Evolutionary conservation across 2,329 filamentous ascomycete genomes (phyloP).

Genomic region (Paracamarosporium sp.): DNA sequence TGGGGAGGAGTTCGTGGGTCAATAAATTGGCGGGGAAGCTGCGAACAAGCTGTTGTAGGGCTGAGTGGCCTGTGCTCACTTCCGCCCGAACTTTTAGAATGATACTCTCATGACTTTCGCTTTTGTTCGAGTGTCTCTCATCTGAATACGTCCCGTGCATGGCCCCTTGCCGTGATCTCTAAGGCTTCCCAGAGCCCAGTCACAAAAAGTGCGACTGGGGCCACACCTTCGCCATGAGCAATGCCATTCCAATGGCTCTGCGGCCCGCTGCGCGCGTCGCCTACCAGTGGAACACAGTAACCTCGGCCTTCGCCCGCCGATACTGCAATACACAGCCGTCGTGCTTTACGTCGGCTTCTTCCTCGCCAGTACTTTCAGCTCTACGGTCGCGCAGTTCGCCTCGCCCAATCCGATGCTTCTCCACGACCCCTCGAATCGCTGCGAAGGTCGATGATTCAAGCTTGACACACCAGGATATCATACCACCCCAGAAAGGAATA

Average conservation of each 20-base stretch:
- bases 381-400: slow-evolving; percentile 18
- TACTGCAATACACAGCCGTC: slow-evolving; percentile 28
- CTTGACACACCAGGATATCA: slow-evolving; percentile 28
- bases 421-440: slow-evolving; percentile 26
- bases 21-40: slow-evolving; percentile 10
- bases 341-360: slow-evolving; percentile 12
- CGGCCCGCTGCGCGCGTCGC: slow-evolving; percentile 30
- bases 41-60: slow-evolving; percentile 1
- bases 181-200: slow-evolving; percentile 8
- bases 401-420: slow-evolving; percentile 26
- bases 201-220: slow-evolving; percentile 4
- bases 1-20: not conserved
- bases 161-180: slow-evolving; percentile 7
- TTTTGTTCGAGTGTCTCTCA: not conserved
- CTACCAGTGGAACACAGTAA: slow-evolving; percentile 24
- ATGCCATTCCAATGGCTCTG: slow-evolving; percentile 38
- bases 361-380: slow-evolving; percentile 29
- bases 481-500: slow-evolving; percentile 15
- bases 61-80: slow-evolving; percentile 16
- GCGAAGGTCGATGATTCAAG: slow-evolving; percentile 29
- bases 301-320: slow-evolving; percentile 33
- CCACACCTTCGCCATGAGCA: slow-evolving; percentile 26
- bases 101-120: slow-evolving; percentile 1
- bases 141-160: slow-evolving; percentile 7
- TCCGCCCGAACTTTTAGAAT: slow-evolving; percentile 23